Evolutionary conservation across 805 yeast species (phyloP).

Genomic region (Wickerhamiella dianesei): DNA sequence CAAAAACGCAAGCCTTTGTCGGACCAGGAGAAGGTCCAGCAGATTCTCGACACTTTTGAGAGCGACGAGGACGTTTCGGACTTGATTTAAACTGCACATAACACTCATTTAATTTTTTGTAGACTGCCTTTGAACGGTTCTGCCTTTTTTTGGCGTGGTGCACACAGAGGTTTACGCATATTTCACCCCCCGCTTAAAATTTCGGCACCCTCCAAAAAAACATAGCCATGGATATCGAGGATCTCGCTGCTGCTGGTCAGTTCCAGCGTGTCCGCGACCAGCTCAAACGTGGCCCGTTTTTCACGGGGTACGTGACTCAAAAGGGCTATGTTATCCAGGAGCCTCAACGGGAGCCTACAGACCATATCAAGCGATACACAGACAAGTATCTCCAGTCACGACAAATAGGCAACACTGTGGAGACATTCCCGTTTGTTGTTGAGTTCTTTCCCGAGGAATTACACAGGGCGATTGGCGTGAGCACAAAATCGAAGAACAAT

Average conservation of each 20-base stretch:
- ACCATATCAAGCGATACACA: constrained; percentile 69
- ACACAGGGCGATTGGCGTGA: constrained; percentile 52
- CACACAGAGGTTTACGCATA: not conserved
- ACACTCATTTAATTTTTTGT: not conserved
- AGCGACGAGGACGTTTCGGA: constrained; percentile 26
- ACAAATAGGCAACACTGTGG: constrained; percentile 55
- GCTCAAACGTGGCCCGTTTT: constrained; percentile 17
- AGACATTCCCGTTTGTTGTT: constrained; percentile 61
- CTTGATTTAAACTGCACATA: constrained; percentile 10
- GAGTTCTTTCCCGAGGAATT: constrained; percentile 70
- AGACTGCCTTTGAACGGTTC: not conserved
- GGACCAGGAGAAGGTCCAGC: constrained; percentile 9
- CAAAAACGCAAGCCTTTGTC: constrained; percentile 8
- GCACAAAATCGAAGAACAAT: not conserved
- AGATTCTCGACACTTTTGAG: constrained; percentile 19
- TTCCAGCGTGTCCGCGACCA: constrained; percentile 4
- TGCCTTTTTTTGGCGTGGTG: not conserved
- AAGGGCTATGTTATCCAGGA: constrained; percentile 15
- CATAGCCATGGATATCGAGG: not conserved
- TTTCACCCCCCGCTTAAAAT: not conserved
- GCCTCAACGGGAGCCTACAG: constrained; percentile 24
- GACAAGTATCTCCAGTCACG: constrained; percentile 64
- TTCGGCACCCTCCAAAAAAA: too few relatives aligned
- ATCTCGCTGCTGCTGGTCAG: not conserved
- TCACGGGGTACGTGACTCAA: constrained; percentile 14